Conservation (phyloP, 1,284 basidiomycete species). For the Pterulicium gracile region DNA sequence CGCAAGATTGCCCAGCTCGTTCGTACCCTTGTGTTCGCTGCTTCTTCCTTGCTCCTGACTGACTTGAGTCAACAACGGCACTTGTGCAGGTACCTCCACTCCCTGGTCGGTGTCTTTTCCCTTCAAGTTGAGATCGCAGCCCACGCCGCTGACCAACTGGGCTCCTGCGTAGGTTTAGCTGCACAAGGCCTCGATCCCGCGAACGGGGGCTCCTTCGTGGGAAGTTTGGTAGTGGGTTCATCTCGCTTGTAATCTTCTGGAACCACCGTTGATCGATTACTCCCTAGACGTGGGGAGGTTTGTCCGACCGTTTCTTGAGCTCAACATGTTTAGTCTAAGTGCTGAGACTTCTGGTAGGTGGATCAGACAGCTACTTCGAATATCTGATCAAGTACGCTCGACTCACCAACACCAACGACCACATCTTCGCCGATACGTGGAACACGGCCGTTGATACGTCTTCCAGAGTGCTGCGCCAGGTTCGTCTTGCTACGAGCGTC, state of each 20-base stretch:
- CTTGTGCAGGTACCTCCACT: conserved; percentile 30
- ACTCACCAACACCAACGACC: conserved; percentile 36
- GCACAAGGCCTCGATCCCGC: conserved; percentile 50
- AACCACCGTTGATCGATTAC: neutral
- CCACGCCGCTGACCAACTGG: neutral
- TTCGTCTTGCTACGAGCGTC: conserved; percentile 16
- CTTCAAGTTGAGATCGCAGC: neutral
- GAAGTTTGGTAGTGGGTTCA: conserved; percentile 44
- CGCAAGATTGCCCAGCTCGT: conserved; percentile 37
- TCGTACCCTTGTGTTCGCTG: conserved; percentile 10
- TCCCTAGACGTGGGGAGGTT: conserved; percentile 20
- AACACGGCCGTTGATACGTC: conserved; percentile 37
- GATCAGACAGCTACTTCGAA: conserved; percentile 38
- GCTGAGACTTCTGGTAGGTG: no score
- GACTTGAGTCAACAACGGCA: neutral
- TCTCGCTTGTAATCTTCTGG: neutral
- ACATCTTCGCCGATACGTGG: conserved; percentile 36
- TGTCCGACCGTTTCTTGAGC: conserved; percentile 26
- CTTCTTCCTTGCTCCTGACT: neutral
- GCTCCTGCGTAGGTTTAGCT: conserved; percentile 31
- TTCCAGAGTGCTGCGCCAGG: conserved; percentile 28
- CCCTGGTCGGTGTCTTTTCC: conserved; percentile 19
- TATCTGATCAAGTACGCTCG: conserved; percentile 46
- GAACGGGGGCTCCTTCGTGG: conserved; percentile 37
- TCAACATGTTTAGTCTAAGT: conserved; percentile 19